Conservation (phyloP, 176 grass and related monocot genomes). For the Tillandsia leiboldiana region DNA sequence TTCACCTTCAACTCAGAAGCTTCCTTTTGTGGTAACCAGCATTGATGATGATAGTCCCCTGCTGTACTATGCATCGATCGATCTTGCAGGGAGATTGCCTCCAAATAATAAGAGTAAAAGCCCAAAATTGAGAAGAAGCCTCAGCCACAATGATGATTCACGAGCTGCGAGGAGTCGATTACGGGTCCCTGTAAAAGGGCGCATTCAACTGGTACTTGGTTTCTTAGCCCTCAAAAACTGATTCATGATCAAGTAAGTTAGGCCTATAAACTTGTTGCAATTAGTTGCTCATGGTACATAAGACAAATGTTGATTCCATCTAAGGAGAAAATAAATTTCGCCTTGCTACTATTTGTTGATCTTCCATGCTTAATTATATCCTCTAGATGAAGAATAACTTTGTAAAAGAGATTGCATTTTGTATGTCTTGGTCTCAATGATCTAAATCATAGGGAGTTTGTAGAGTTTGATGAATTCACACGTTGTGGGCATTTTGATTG, state of each 20-base stretch:
- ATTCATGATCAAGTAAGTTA: slow-evolving; percentile 19
- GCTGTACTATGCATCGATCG: slow-evolving; percentile 80
- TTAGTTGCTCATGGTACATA: neutral
- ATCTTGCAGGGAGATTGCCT: slow-evolving; percentile 52
- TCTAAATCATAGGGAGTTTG: too few species aligned
- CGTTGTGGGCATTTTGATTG: too few species aligned
- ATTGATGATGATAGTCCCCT: slow-evolving; percentile 81
- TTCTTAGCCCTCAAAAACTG: slow-evolving; percentile 21
- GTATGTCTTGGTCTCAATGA: too few species aligned
- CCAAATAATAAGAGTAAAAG: slow-evolving; percentile 37
- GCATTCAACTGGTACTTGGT: slow-evolving; percentile 79
- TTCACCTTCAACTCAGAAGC: slow-evolving; percentile 70
- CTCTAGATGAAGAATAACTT: neutral
- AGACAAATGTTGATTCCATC: neutral
- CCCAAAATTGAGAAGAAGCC: slow-evolving; percentile 32
- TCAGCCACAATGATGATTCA: slow-evolving; percentile 52
- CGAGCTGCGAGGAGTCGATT: slow-evolving; percentile 58
- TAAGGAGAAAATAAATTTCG: too few species aligned
- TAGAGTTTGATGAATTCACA: too few species aligned
- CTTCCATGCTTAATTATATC: too few species aligned
- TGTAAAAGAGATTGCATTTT: too few species aligned
- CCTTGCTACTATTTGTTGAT: too few species aligned
- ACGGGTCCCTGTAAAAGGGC: slow-evolving; percentile 79
- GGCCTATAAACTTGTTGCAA: neutral
- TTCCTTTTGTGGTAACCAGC: slow-evolving; percentile 80